Evolutionary conservation across 1,139 yeast genomes (phyloP).

Genomic region (Yamadazyma taylorii): DNA sequence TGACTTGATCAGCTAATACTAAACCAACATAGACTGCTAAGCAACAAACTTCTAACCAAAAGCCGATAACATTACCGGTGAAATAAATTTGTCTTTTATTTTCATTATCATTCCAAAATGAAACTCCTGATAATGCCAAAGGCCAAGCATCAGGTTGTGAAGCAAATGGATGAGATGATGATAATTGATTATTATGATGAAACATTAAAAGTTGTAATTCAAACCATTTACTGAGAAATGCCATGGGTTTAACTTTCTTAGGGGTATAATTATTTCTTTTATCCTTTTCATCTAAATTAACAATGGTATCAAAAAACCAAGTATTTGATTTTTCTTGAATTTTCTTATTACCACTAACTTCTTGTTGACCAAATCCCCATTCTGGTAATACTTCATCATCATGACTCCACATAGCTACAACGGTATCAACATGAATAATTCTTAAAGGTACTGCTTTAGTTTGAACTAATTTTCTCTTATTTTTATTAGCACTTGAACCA

Average conservation of each 20-base stretch:
- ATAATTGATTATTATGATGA: constrained; percentile 82
- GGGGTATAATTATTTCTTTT: constrained; percentile 60
- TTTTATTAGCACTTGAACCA: constrained; percentile 39
- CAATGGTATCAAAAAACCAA: constrained; percentile 79
- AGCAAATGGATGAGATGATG: constrained; percentile 93
- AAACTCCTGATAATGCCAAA: constrained; percentile 84
- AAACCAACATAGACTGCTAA: constrained; percentile 65
- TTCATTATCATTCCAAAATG: constrained; percentile 86
- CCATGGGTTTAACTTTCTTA: constrained; percentile 55
- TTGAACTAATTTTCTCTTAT: constrained; percentile 52
- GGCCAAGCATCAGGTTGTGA: constrained; percentile 96
- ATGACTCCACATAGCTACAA: constrained; percentile 96
- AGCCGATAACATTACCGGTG: constrained; percentile 87
- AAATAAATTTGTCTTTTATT: constrained; percentile 76
- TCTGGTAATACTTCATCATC: constrained; percentile 80
- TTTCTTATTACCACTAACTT: constrained; percentile 92
- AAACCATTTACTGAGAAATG: constrained; percentile 84
- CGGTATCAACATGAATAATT: constrained; percentile 78
- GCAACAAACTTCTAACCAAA: constrained; percentile 81
- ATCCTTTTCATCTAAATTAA: constrained; percentile 54
- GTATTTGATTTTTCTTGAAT: constrained; percentile 61
- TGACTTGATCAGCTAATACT: constrained; percentile 69
- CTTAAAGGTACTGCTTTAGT: constrained; percentile 71
- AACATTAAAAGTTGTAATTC: constrained; percentile 90
- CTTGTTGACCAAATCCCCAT: constrained; percentile 92